phyloP scores from a whole-genome alignment of 1,139 yeast genomes.

The Kodamaea ohmeri region DNA sequence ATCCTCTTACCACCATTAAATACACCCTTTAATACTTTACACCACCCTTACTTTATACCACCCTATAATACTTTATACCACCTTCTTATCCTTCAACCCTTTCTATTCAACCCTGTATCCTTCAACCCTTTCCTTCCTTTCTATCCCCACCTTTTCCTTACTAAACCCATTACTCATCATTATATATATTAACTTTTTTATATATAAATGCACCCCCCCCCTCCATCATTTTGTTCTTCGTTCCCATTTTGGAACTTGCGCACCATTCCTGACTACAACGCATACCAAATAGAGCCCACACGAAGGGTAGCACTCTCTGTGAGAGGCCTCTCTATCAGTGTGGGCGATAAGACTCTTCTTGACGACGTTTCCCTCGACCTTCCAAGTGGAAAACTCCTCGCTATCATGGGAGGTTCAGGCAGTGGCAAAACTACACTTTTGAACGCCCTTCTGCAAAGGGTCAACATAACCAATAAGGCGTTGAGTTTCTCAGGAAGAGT shows the following conservation, averaged over 20 bases:
- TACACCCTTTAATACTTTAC: no score
- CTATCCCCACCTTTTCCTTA: no score
- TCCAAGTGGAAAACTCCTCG: slow-evolving; percentile 53
- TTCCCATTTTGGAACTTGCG: background rate
- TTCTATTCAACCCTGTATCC: no score
- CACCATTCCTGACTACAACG: background rate
- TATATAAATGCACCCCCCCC: no score
- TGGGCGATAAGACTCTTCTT: slow-evolving; percentile 21
- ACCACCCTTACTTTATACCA: no score
- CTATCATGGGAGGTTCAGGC: slow-evolving; percentile 83
- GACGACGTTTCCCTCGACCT: slow-evolving; percentile 55
- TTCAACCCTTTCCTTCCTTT: no score
- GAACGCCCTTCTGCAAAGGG: slow-evolving; percentile 66
- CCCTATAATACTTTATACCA: no score
- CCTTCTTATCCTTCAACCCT: no score
- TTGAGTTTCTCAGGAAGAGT: slow-evolving; percentile 33
- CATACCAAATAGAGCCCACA: background rate
- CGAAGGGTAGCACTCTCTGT: background rate
- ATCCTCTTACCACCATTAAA: no score
- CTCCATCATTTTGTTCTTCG: no score
- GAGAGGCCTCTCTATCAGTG: slow-evolving; percentile 24
- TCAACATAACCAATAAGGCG: slow-evolving; percentile 34
- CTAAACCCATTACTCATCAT: no score
- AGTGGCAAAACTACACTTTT: slow-evolving; percentile 83
- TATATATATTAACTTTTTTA: no score